Percentiles rank a stretch among this genome's conserved stretches.
Conservation (phyloP, 1,284 basidiomycete genomes). For the Ustilago lituana region DNA sequence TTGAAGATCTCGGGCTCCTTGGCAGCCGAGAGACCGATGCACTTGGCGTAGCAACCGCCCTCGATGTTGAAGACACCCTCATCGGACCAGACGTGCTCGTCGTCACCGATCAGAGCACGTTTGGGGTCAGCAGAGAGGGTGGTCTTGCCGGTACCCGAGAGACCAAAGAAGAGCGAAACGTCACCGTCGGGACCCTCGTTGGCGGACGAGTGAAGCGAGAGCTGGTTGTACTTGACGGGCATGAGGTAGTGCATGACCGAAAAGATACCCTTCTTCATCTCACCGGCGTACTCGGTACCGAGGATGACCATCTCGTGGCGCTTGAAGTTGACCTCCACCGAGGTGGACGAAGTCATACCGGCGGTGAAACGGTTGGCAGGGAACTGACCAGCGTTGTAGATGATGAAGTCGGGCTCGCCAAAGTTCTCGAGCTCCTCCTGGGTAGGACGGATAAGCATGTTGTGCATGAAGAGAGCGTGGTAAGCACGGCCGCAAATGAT, state of each 20-base stretch:
- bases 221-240: slow-evolving; percentile 97
- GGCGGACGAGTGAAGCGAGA: slow-evolving; percentile 98
- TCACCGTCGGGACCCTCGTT: slow-evolving; percentile 93
- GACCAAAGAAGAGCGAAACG: slow-evolving; percentile 98
- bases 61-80: slow-evolving; percentile 99
- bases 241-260: slow-evolving; percentile 99
- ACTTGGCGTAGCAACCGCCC: slow-evolving; percentile 99
- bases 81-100: slow-evolving; percentile 68
- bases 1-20: slow-evolving; percentile 98
- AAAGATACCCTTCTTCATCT: slow-evolving; percentile 99
- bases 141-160: slow-evolving; percentile 98
- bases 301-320: slow-evolving; percentile 99
- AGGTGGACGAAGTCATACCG: slow-evolving; percentile 98
- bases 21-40: slow-evolving; percentile 92
- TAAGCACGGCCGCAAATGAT: slow-evolving; percentile 98
- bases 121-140: slow-evolving; percentile 65
- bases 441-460: slow-evolving; percentile 97
- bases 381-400: slow-evolving; percentile 99
- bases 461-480: slow-evolving; percentile 96
- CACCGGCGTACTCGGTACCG: slow-evolving; percentile 98
- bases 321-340: slow-evolving; percentile 99
- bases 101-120: slow-evolving; percentile 64
- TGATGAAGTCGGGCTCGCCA: slow-evolving; percentile 99
- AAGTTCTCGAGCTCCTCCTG: slow-evolving; percentile 92
- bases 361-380: slow-evolving; percentile 99